Conservation (phyloP, 164 flowering plant genomes). For the Buxus sempervirens region DNA sequence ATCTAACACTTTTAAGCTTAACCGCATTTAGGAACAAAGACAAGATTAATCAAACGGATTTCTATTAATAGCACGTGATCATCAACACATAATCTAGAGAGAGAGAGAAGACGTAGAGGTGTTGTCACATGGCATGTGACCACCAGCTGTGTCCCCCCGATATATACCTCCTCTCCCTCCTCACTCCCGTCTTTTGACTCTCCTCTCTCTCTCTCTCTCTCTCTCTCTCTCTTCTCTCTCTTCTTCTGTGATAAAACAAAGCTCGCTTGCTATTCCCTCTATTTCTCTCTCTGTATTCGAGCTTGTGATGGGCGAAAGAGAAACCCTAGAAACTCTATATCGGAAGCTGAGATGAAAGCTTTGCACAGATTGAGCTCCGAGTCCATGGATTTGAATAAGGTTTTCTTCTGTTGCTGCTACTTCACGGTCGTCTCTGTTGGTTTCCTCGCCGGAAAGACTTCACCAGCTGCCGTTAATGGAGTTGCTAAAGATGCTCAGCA, state of each 20-base stretch:
- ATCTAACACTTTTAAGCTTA: too few relatives aligned
- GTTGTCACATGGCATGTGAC: slow-evolving; percentile 69
- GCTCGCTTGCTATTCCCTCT: slow-evolving; percentile 14
- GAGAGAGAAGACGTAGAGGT: too few relatives aligned
- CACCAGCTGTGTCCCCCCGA: slow-evolving; percentile 61
- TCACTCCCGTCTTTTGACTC: slow-evolving; percentile 33
- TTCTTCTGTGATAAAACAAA: not conserved
- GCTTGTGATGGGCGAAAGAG: slow-evolving; percentile 29
- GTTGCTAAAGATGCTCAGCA: slow-evolving; percentile 27
- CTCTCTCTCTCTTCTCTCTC: slow-evolving; percentile 24
- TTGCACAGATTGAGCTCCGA: not conserved
- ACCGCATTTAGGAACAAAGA: too few relatives aligned
- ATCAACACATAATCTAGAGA: too few relatives aligned
- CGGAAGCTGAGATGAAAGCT: slow-evolving; percentile 1
- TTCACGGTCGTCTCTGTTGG: not conserved
- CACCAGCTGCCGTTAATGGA: slow-evolving; percentile 11
- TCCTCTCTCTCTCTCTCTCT: slow-evolving; percentile 26
- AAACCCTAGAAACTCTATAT: slow-evolving; percentile 15
- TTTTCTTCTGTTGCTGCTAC: not conserved
- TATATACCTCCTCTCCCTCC: slow-evolving; percentile 51
- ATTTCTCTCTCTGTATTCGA: slow-evolving; percentile 24
- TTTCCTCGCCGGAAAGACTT: slow-evolving; percentile 1
- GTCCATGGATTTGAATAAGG: slow-evolving; percentile 3
- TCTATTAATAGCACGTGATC: too few relatives aligned
- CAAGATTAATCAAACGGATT: too few relatives aligned